These are phyloP conservation scores for Prunella vulgaris DNA, from an alignment of 257 asterid genomes.

Conservation along the genomic window DNA sequence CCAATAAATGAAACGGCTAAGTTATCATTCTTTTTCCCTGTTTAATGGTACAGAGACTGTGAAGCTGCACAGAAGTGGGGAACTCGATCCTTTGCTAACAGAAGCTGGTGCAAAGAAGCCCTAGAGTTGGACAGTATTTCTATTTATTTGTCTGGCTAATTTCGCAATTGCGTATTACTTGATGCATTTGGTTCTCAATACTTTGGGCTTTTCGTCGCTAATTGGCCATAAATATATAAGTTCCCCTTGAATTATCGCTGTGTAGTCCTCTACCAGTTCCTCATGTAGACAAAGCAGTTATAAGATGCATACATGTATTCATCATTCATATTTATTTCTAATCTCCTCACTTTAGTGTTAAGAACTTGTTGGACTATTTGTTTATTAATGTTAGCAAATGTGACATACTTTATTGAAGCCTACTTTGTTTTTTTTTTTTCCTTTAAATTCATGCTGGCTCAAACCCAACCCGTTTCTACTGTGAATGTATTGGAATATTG, in stretches of 20 bases:
- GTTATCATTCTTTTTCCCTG: neutral
- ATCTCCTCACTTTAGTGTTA: neutral
- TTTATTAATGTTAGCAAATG: neutral
- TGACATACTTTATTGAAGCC: neutral
- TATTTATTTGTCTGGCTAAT: neutral
- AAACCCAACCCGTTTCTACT: too few species aligned
- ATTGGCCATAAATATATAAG: neutral
- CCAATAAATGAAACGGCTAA: neutral
- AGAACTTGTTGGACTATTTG: neutral
- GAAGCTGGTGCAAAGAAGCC: constrained; percentile 17
- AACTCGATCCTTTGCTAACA: constrained; percentile 8
- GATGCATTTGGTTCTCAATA: neutral
- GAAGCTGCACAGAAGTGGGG: constrained; percentile 20
- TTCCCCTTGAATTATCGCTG: neutral
- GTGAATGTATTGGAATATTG: too few species aligned
- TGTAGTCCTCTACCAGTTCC: neutral
- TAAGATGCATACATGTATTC: neutral
- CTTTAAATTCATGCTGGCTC: too few species aligned
- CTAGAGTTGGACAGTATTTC: neutral
- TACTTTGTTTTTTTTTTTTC: too few species aligned
- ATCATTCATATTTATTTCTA: neutral
- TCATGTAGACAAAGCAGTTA: neutral
- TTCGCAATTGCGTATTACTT: neutral
- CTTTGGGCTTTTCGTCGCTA: neutral
- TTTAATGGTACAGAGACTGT: constrained; percentile 7